Conservation (phyloP, 495 filamentous ascomycete species). For the Hyaloscypha finlandica region DNA sequence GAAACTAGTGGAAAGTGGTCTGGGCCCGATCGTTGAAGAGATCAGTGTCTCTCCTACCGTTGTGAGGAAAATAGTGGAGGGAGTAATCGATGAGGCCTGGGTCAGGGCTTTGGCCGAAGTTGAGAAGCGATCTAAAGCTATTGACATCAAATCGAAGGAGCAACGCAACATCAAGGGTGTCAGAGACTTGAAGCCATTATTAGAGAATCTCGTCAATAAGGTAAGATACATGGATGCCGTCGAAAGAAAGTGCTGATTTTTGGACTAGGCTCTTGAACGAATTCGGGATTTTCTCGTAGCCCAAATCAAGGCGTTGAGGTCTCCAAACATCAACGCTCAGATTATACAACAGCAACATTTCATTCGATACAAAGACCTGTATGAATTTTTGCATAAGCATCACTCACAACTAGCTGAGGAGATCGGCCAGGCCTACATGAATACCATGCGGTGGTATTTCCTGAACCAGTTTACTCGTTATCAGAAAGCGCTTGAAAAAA, state of each 20-base stretch:
- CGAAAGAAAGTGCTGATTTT: conserved; percentile 22
- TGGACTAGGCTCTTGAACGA: conserved; percentile 76
- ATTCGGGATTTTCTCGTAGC: conserved; percentile 92
- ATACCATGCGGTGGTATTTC: conserved; percentile 99
- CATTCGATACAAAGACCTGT: conserved; percentile 84
- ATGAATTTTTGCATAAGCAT: conserved; percentile 75
- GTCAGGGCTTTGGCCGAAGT: conserved; percentile 81
- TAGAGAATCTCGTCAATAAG: conserved; percentile 82
- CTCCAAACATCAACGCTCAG: conserved; percentile 94
- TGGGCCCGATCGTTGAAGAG: conserved; percentile 91
- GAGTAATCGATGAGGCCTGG: conserved; percentile 89
- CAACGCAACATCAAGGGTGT: conserved; percentile 68
- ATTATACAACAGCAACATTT: conserved; percentile 91
- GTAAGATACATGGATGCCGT: conserved; percentile 42
- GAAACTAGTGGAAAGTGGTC: conserved; percentile 80
- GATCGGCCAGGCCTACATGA: conserved; percentile 91
- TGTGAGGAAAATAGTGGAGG: conserved; percentile 81
- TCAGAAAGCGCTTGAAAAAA: conserved; percentile 75
- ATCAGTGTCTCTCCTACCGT: conserved; percentile 81
- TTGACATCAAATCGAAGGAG: conserved; percentile 65
- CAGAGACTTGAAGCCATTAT: conserved; percentile 80
- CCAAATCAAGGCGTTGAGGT: conserved; percentile 88
- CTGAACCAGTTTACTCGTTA: conserved; percentile 89
- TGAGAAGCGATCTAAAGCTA: conserved; percentile 70
- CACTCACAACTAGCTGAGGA: conserved; percentile 80